Base-by-base conservation (phyloP, 768 basidiomycete species). In the Termitomyces sp. region DNA sequence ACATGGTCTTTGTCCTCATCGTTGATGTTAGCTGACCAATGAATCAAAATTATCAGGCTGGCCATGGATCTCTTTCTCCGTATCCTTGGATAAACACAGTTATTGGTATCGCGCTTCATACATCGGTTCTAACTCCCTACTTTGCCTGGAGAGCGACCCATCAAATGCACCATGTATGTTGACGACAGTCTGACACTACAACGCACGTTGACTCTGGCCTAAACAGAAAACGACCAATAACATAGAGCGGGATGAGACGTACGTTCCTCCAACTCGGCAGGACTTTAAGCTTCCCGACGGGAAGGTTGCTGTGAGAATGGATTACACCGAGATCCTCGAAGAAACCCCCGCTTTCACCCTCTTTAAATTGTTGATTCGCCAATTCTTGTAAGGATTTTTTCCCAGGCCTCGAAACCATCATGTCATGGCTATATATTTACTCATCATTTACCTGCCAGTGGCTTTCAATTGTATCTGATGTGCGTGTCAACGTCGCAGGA, bases 241-340 rank as follows among this genome's bases (percentile, higher is more conserved):
- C 59, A 79, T 90, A 63, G 87, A 87, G 55, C 78, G 86, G 10
- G 89, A 92, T 61, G 88, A 91, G 71, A 90, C 88, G 32, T 88
- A 82, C 58, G 77, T 88, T 28, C 86, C 85, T 33, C 73, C 74
- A 9, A 77, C 75, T 8, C 66, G 73, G 28, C 73, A 69, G 46
- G 72, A 77, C 48, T 74, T 79, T 61, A 72, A 74, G 55, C 73
- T 83, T 40, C 79, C 80, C 0, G 71, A 79, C 41, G 75, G 74
- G 12, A 69, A 67, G 43, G 66, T 75, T 26, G 77, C 79, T 4
- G 74, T 76, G 3, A 63, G 66, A 23, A 71, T 75, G 70, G 75
- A 82, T 59, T 82, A 82, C 61, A 64, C 62, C 18, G 77, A 82
- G 36, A 65, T 79, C 16, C 69, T 84, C 16, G 80, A 80, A 62